Base-by-base conservation (phyloP, 257 asterid genomes). In the Rubia yunnanensis region DNA sequence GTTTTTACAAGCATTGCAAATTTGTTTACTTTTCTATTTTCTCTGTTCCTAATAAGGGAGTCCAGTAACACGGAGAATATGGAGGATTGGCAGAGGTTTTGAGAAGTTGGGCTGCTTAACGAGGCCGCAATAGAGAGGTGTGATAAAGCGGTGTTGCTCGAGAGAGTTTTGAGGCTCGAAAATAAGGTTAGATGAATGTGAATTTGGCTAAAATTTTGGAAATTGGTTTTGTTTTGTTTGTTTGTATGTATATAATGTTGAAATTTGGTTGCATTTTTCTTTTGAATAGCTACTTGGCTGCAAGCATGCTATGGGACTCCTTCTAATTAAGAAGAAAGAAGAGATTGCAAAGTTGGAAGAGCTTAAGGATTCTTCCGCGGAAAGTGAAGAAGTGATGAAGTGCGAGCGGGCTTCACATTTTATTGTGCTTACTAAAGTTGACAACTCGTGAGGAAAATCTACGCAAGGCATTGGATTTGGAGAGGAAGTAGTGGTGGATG, bases 31-130 rank as follows among this genome's bases (percentile, higher is more conserved):
- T n/a, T n/a, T n/a, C n/a, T n/a, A n/a, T n/a, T n/a, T n/a, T n/a
- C n/a, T n/a, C n/a, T n/a, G n/a, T n/a, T n/a, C n/a, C n/a, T n/a
- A n/a, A n/a, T n/a, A n/a, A 74, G 34, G 72, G 77, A 38, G 28
- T n/a, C 39, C 23, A 66, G 14, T 17, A 79, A 62, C 56, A 38
- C 48, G 75, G 95, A 84, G 58, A 83, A 81, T 70, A 76, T 78
- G 86, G 98, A 88, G 50, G 98, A 91, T 77, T 91, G 98, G 98
- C 80, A 81, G 74, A 79, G 92, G 80, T 82, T 91, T 74, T 76
- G 77, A 57, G 94, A 88, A 74, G 95, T 70, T 39, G 98, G 98
- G 23, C 73, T 91, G 78, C 77, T 91, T 77, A 88, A 88, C 65
- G 94, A 86, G 82, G 83, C 78, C 27, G 71, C 82, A 0, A 46